phyloP scores from a whole-genome alignment of 768 basidiomycete genomes.

The Boletus patriciae region DNA sequence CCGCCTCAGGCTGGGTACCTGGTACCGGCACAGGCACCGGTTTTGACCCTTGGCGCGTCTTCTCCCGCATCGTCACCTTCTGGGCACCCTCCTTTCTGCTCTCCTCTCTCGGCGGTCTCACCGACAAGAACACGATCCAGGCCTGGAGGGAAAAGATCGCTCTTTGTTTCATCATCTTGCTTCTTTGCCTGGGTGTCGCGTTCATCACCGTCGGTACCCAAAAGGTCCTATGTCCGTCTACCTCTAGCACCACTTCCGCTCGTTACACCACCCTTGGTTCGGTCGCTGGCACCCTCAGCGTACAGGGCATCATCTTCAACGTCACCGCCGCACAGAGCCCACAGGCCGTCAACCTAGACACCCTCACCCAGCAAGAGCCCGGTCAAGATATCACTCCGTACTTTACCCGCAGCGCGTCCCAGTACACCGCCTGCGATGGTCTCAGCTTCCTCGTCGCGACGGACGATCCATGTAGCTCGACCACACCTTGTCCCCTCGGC shows the following conservation, averaged over 20 bases:
- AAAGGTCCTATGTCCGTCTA: conserved; percentile 82
- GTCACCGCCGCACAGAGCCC: conserved; percentile 51
- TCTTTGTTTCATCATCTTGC: conserved; percentile 79
- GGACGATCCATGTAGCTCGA: conserved; percentile 67
- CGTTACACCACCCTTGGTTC: conserved; percentile 57
- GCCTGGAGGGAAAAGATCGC: conserved; percentile 99
- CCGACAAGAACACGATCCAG: conserved; percentile 72
- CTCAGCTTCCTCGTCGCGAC: conserved; percentile 66
- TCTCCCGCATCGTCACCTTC: conserved; percentile 77
- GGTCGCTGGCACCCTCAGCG: conserved; percentile 61
- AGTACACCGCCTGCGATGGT: conserved; percentile 64
- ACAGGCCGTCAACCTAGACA: conserved; percentile 54
- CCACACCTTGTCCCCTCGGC: conserved; percentile 66
- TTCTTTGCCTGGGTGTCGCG: conserved; percentile 78
- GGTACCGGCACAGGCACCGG: conserved; percentile 29
- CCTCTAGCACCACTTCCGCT: conserved; percentile 41
- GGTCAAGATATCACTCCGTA: conserved; percentile 90
- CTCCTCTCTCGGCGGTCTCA: conserved; percentile 72
- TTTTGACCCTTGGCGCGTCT: conserved; percentile 75
- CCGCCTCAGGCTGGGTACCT: conserved; percentile 39
- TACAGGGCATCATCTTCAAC: conserved; percentile 79
- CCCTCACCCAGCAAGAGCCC: conserved; percentile 52
- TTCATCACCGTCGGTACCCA: conserved; percentile 95
- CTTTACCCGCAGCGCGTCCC: conserved; percentile 69
- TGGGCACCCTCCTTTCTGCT: conserved; percentile 88